These are phyloP conservation scores for Lithohypha guttulata DNA, from an alignment of 2,329 filamentous ascomycete genomes.

Conservation along the genomic window DNA sequence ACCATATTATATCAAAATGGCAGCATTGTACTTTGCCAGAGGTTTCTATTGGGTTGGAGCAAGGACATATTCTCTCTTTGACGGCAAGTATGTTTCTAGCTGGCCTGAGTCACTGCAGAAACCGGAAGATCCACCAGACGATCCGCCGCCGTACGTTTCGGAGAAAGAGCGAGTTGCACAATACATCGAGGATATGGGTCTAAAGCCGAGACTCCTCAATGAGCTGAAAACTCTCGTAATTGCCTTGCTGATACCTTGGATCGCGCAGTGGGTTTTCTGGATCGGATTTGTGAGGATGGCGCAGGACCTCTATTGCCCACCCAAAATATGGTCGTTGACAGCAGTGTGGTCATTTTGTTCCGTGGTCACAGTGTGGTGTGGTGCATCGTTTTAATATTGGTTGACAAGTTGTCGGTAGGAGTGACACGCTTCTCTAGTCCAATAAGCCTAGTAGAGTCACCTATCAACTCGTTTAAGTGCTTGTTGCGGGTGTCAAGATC, in stretches of 20 bases:
- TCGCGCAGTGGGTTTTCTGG: constrained; percentile 26
- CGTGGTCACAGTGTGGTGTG: neutral
- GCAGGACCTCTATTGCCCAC: constrained; percentile 18
- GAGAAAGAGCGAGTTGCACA: constrained; percentile 1
- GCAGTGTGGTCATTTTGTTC: constrained; percentile 5
- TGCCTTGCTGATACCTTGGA: constrained; percentile 17
- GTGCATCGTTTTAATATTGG: constrained; percentile 4
- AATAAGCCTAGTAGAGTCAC: no score
- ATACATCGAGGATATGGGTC: neutral
- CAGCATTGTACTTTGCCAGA: neutral
- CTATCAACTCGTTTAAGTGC: no score
- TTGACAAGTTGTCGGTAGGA: neutral
- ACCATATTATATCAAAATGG: constrained; percentile 1
- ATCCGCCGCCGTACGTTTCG: constrained; percentile 5
- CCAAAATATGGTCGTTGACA: neutral
- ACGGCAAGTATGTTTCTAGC: neutral
- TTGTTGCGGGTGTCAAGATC: no score
- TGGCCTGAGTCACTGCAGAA: neutral
- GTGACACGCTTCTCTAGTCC: no score
- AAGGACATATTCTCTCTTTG: neutral
- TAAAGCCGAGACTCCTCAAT: constrained; percentile 1
- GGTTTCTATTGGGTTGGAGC: neutral
- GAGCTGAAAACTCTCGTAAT: constrained; percentile 15
- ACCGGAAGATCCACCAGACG: neutral
- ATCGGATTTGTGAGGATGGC: constrained; percentile 23